Percentiles rank a stretch among this genome's conserved stretches.
Conservation (phyloP, 495 filamentous ascomycete species). For the Aspergillus carlsbadensis region DNA sequence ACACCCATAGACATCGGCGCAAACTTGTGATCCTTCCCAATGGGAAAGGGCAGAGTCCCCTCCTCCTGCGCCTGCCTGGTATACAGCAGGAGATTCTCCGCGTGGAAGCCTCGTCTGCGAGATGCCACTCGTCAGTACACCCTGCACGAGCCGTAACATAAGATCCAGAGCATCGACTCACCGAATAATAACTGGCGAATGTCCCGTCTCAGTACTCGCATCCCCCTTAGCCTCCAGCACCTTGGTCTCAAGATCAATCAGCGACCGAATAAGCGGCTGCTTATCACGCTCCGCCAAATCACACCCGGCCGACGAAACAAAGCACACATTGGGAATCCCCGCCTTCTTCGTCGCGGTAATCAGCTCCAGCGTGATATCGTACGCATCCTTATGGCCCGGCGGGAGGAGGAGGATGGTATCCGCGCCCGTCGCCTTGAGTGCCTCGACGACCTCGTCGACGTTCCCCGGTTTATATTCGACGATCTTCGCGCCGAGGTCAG, state of each 20-base stretch:
- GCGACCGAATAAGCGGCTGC: conserved; percentile 54
- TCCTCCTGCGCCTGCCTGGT: conserved; percentile 45
- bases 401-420: conserved; percentile 57
- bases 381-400: conserved; percentile 47
- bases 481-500: conserved; percentile 51
- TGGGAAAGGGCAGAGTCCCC: conserved; percentile 48
- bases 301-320: conserved; percentile 53
- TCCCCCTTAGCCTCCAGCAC: conserved; percentile 50
- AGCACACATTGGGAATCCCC: conserved; percentile 47
- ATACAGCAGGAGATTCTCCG: conserved; percentile 56
- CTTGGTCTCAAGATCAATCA: conserved; percentile 51
- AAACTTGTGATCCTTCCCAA: conserved; percentile 52
- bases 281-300: conserved; percentile 51
- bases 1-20: conserved; percentile 52
- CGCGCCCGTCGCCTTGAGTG: conserved; percentile 41
- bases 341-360: conserved; percentile 49
- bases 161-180: conserved; percentile 26
- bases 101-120: conserved; percentile 56
- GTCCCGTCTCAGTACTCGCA: conserved; percentile 33
- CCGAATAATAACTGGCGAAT: conserved; percentile 53
- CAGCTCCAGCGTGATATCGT: conserved; percentile 49
- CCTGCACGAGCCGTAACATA: too few relatives aligned
- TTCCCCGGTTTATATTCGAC: conserved; percentile 44
- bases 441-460: conserved; percentile 33
- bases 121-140: neutral